A percentile compares a stretch with the other conserved stretches of the same genome.
Conservation (phyloP, 1,284 basidiomycete species). For the Mycocalia duriaeana region DNA sequence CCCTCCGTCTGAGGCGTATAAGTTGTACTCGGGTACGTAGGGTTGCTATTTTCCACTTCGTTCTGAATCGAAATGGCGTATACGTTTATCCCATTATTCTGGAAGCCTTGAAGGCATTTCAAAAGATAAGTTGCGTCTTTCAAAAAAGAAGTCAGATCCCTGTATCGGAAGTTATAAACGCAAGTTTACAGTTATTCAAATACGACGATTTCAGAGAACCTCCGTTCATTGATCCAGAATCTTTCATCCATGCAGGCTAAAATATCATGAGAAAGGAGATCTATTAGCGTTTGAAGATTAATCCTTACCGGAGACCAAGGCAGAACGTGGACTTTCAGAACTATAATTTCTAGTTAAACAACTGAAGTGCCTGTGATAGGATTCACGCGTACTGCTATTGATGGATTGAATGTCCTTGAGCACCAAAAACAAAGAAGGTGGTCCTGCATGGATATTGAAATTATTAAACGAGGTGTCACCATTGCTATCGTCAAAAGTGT, state of each 20-base stretch:
- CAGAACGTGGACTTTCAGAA: constrained; percentile 39
- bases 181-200: constrained; percentile 27
- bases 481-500: constrained; percentile 42
- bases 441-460: constrained; percentile 43
- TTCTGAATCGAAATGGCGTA: constrained; percentile 54
- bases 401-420: constrained; percentile 44
- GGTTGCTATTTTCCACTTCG: constrained; percentile 48
- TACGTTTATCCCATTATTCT: constrained; percentile 39
- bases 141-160: constrained; percentile 4
- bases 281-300: constrained; percentile 2
- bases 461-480: constrained; percentile 44
- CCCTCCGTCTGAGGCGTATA: constrained; percentile 39
- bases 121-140: constrained; percentile 49
- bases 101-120: constrained; percentile 49
- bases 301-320: constrained; percentile 56
- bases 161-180: too few relatives aligned
- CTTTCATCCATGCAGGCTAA: constrained; percentile 56
- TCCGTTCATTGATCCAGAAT: constrained; percentile 42
- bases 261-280: not conserved
- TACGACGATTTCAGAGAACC: constrained; percentile 36
- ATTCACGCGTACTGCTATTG: constrained; percentile 26
- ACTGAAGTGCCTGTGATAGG: not conserved
- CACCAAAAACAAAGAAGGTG: constrained; percentile 46
- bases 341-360: constrained; percentile 7
- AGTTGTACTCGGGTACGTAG: constrained; percentile 46